Base-by-base conservation (phyloP, 306 rosid species). In the Hylodesmum podocarpum region DNA sequence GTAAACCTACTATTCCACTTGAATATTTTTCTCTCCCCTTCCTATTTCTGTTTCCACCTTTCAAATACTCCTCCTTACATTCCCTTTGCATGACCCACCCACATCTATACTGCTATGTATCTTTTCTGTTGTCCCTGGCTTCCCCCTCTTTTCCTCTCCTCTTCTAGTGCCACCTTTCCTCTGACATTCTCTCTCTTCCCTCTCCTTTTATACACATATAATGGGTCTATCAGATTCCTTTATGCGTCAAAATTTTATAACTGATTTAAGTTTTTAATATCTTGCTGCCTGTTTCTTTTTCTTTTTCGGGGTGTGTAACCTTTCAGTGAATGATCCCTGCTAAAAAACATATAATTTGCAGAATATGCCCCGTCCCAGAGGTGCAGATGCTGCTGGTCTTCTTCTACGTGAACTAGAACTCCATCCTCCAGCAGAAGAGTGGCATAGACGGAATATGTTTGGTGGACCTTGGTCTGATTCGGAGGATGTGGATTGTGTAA, bases 301-400 rank as follows among this genome's bases (percentile, higher is more conserved):
- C 4, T 55, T 61, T n/a, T n/a, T n/a, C n/a, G n/a, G 66, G 15
- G 57, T 16, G 37, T 66, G 29, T 77, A 67, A 39, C 50, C 19
- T 46, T 78, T 58, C 28, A 39, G 19, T 67, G 14, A 21, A 47
- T 29, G 46, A 25, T 9, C 22, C 46, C 31, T 64, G 18, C 50
- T 7, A 19, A 77, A 55, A 78, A 83, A 65, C 57, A 66, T 75
- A 70, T 50, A 41, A 22, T 78, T 29, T 46, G 44, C 85, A 95
- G 99, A 88, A 95, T 84, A 95, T 95, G 99, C 99, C 99, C 61
- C 92, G 99, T 80, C 99, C 99, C 64, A 92, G 99, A 89, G 99
- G 99, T 79, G 98, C 98, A 34, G 99, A 95, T 86, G 99, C 99
- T 76, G 97, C 99, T 85, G 99, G 99, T 78, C 89, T 95, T 68